These are phyloP conservation scores for Articulospora tetracladia DNA, from an alignment of 495 filamentous ascomycete genomes.

Conservation along the genomic window DNA sequence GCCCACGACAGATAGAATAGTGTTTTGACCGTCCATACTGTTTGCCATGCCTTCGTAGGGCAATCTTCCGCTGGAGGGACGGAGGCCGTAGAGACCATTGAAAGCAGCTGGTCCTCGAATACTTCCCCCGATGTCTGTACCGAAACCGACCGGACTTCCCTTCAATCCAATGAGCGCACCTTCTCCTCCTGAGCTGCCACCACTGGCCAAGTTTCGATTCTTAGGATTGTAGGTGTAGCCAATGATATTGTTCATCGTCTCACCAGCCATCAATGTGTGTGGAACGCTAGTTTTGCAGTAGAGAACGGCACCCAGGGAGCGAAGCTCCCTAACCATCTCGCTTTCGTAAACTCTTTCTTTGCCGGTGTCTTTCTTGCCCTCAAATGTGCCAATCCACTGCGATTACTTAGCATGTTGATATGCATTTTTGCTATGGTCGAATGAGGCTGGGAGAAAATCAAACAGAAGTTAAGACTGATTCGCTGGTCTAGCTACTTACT, in stretches of 20 bases:
- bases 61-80: slow-evolving; percentile 52
- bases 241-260: slow-evolving; percentile 30
- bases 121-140: slow-evolving; percentile 57
- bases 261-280: slow-evolving; percentile 26
- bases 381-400: slow-evolving; percentile 44
- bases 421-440: no score
- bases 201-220: slow-evolving; percentile 48
- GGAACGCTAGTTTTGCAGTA: slow-evolving; percentile 49
- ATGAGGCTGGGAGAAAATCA: no score
- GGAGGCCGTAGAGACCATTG: slow-evolving; percentile 54
- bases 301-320: slow-evolving; percentile 53
- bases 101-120: slow-evolving; percentile 56
- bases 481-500: slow-evolving; percentile 36
- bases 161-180: slow-evolving; percentile 48
- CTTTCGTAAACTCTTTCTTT: slow-evolving; percentile 26
- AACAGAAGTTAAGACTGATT: no score
- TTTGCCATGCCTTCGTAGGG: slow-evolving; percentile 38
- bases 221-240: slow-evolving; percentile 45
- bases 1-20: slow-evolving; percentile 37
- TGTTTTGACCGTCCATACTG: slow-evolving; percentile 29
- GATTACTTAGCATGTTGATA: slow-evolving; percentile 1
- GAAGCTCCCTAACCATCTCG: slow-evolving; percentile 34
- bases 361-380: slow-evolving; percentile 41
- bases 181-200: slow-evolving; percentile 61
- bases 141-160: slow-evolving; percentile 56